Evolutionary conservation across 179 eudicot genomes (phyloP).

Genomic region (Amaranthus tricolor): DNA sequence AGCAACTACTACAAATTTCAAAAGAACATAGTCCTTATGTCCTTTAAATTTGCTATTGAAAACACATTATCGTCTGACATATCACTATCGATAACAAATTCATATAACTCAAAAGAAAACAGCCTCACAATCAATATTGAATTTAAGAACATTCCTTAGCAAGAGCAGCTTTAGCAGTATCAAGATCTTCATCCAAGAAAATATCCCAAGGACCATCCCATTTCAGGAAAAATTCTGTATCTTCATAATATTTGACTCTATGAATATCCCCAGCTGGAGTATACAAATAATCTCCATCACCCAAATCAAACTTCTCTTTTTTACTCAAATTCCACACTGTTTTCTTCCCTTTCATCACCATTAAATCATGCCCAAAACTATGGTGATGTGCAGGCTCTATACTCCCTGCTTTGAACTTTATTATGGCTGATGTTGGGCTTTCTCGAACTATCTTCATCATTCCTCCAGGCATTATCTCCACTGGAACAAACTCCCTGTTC

Average conservation of each 20-base stretch:
- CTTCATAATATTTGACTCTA: conserved; percentile 76
- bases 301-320: conserved; percentile 48
- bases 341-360: conserved; percentile 75
- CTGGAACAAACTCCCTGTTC: conserved; percentile 50
- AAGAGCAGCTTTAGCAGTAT: conserved; percentile 58
- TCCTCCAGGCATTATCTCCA: conserved; percentile 78
- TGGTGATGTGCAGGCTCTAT: conserved; percentile 94
- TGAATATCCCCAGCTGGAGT: conserved; percentile 90
- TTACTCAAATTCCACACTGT: conserved; percentile 89
- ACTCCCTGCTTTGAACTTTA: conserved; percentile 70
- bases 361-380: conserved; percentile 74
- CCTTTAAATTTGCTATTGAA: no score
- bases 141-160: conserved; percentile 30
- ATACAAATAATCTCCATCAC: conserved; percentile 68
- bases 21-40: no score
- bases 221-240: conserved; percentile 83
- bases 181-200: conserved; percentile 73
- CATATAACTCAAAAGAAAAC: background rate
- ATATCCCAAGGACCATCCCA: conserved; percentile 98
- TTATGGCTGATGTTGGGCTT: conserved; percentile 72
- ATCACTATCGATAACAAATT: background rate
- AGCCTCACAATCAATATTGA: background rate
- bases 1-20: no score
- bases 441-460: conserved; percentile 78
- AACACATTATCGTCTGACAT: no score